Evolutionary conservation across 306 rosid genomes (phyloP).

Genomic region (Lathyrus oleraceus): DNA sequence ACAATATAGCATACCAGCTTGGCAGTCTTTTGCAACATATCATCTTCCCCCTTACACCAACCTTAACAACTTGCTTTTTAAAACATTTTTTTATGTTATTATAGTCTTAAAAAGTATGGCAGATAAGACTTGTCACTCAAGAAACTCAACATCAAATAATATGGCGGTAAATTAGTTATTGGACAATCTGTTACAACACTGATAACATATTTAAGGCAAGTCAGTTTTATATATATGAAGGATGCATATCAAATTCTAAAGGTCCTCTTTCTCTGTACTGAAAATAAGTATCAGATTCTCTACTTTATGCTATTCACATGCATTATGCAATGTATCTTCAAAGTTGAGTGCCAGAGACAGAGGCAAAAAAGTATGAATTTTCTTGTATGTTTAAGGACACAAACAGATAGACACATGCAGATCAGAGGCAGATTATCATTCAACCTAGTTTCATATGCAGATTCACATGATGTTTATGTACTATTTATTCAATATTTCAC

Average conservation of each 20-base stretch:
- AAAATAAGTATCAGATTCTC: slow-evolving; percentile 19
- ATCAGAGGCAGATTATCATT: not conserved
- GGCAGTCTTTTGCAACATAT: not conserved
- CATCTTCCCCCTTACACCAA: not conserved
- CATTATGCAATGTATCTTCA: not conserved
- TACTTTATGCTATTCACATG: not conserved
- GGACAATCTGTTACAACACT: too few species aligned
- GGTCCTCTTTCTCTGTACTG: not conserved
- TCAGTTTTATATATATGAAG: not conserved
- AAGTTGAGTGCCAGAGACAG: not conserved
- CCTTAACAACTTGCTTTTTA: not conserved
- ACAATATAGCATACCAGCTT: slow-evolving; percentile 14
- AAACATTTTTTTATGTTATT: not conserved
- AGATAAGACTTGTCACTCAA: not conserved
- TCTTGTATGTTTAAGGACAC: slow-evolving; percentile 10
- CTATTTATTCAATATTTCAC: too few species aligned
- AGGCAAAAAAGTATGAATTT: not conserved
- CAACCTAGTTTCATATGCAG: not conserved
- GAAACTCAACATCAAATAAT: not conserved
- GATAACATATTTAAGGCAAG: too few species aligned
- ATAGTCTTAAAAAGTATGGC: not conserved
- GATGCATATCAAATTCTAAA: not conserved
- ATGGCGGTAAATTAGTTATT: not conserved
- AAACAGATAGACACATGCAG: not conserved
- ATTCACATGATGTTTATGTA: too few species aligned